Evolutionary conservation across 2,329 filamentous ascomycete genomes (phyloP).

Genomic region (Xylaria sp.): DNA sequence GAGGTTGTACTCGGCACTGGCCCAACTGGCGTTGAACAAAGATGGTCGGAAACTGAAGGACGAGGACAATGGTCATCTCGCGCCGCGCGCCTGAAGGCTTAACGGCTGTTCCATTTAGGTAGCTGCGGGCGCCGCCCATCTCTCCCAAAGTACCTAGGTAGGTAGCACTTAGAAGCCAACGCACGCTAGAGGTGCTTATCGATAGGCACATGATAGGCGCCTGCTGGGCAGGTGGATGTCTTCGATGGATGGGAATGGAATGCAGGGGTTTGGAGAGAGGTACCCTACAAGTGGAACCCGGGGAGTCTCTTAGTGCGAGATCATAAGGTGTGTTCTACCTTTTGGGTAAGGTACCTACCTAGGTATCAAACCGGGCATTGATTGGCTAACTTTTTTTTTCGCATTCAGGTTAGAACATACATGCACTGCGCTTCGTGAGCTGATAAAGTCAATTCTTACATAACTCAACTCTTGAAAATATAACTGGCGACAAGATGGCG

Average conservation of each 20-base stretch:
- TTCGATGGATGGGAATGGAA: too few species aligned
- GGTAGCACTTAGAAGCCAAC: neutral
- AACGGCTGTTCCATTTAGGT: neutral
- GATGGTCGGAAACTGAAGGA: neutral
- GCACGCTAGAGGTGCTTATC: constrained; percentile 7
- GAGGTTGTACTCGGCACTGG: neutral
- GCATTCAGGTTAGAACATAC: neutral
- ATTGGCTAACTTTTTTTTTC: constrained; percentile 3
- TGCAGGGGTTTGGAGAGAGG: neutral
- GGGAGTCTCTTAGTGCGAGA: too few species aligned
- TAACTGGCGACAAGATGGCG: constrained; percentile 65
- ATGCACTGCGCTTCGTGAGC: neutral
- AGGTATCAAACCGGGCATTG: neutral
- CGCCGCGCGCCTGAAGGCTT: constrained; percentile 26
- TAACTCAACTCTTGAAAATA: neutral
- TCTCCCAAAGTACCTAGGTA: neutral
- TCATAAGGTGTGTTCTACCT: too few species aligned
- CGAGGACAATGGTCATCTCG: neutral
- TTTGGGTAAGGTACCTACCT: neutral
- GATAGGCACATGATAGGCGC: constrained; percentile 5
- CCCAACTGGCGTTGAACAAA: too few species aligned
- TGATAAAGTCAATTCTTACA: neutral
- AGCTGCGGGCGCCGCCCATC: too few species aligned
- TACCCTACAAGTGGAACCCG: too few species aligned
- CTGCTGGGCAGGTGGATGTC: too few species aligned